These are phyloP conservation scores for Omphalotus olearius DNA, from an alignment of 1,284 basidiomycete species.

Conservation along the genomic window DNA sequence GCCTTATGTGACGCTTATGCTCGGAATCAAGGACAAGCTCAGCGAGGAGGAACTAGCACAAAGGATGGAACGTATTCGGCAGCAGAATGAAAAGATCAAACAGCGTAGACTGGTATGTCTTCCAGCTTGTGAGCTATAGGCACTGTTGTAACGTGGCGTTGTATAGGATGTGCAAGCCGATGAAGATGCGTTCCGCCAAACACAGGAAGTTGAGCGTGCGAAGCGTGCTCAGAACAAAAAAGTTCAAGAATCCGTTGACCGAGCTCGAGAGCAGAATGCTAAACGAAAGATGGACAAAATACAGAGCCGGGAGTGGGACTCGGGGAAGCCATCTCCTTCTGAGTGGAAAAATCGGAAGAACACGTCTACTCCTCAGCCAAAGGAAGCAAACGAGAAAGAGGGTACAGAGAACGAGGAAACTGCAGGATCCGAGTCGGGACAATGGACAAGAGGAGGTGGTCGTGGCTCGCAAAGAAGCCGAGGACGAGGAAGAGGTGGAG, in stretches of 20 bases:
- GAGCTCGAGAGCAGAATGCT: slow-evolving; percentile 70
- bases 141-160: background rate
- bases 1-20: slow-evolving; percentile 16
- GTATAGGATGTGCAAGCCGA: slow-evolving; percentile 71
- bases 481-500: slow-evolving; percentile 1
- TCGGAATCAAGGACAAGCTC: slow-evolving; percentile 57
- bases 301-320: slow-evolving; percentile 77
- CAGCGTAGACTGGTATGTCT: slow-evolving; percentile 57
- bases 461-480: background rate
- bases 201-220: slow-evolving; percentile 36
- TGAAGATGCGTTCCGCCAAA: slow-evolving; percentile 69
- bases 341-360: slow-evolving; percentile 33
- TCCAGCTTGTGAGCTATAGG: slow-evolving; percentile 12
- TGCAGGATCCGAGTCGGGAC: background rate
- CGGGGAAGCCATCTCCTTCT: slow-evolving; percentile 51
- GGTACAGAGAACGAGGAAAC: slow-evolving; percentile 1
- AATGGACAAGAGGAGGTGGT: slow-evolving; percentile 8
- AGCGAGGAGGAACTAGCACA: slow-evolving; percentile 68
- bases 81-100: slow-evolving; percentile 81
- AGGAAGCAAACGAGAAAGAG: background rate
- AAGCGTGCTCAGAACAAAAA: slow-evolving; percentile 40
- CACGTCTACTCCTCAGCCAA: slow-evolving; percentile 5
- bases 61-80: slow-evolving; percentile 68
- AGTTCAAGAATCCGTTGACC: slow-evolving; percentile 54
- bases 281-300: slow-evolving; percentile 75